phyloP scores from a whole-genome alignment of 2,329 filamentous ascomycete genomes.

The Epichloe glyceriae region DNA sequence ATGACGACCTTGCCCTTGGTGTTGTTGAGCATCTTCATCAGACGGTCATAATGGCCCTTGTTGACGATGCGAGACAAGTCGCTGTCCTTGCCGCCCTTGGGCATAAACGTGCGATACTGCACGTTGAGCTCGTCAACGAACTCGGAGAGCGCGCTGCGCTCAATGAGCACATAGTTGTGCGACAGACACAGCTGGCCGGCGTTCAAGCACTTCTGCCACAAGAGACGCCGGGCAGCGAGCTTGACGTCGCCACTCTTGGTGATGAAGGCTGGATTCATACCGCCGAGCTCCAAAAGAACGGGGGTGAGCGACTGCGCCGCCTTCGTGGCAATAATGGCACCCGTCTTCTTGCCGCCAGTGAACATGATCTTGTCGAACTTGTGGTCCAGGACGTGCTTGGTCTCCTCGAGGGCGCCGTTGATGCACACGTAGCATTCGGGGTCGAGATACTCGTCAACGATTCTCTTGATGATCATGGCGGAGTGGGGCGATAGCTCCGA shows the following conservation, averaged over 20 bases:
- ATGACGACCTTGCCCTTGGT: constrained; percentile 73
- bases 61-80: constrained; percentile 79
- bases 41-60: constrained; percentile 59
- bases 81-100: constrained; percentile 64
- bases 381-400: constrained; percentile 66
- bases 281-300: constrained; percentile 79
- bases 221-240: constrained; percentile 67
- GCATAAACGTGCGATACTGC: constrained; percentile 66
- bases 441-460: constrained; percentile 67
- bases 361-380: constrained; percentile 99
- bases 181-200: constrained; percentile 86
- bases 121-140: constrained; percentile 66
- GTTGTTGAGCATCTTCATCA: constrained; percentile 85
- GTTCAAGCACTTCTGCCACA: constrained; percentile 82
- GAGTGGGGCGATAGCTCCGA: constrained; percentile 68
- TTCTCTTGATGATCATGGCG: constrained; percentile 66
- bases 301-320: constrained; percentile 83
- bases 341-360: constrained; percentile 68
- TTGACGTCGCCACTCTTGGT: constrained; percentile 70
- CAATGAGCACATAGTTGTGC: constrained; percentile 83
- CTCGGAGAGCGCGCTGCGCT: constrained; percentile 55
- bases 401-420: constrained; percentile 72
- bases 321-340: constrained; percentile 78
- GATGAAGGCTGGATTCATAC: constrained; percentile 82
- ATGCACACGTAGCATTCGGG: constrained; percentile 61